A percentile compares a stretch with the other conserved stretches of the same genome.
phyloP scores from a whole-genome alignment of 176 grass and related monocot species.

The Oropetium thomaeum region DNA sequence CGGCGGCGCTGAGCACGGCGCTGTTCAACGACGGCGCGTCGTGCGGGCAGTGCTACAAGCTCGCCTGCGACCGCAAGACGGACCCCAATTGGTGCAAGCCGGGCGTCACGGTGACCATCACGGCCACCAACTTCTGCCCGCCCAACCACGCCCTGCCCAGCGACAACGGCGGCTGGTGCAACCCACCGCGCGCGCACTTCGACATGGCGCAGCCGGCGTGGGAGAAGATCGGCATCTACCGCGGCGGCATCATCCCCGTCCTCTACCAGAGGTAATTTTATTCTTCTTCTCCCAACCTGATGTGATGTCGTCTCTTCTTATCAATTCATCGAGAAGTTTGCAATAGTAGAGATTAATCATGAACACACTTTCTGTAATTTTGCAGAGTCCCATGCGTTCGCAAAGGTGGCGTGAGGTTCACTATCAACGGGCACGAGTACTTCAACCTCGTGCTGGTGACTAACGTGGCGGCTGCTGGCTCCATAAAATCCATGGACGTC shows the following conservation, averaged over 20 bases:
- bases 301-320: too few species aligned
- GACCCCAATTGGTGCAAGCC: conserved; percentile 27
- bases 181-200: conserved; percentile 53
- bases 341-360: not conserved
- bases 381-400: conserved; percentile 38
- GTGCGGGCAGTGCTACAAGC: conserved; percentile 53
- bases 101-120: conserved; percentile 43
- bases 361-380: not conserved
- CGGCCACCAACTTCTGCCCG: conserved; percentile 69
- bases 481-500: conserved; percentile 38
- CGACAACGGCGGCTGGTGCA: conserved; percentile 71
- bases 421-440: conserved; percentile 35
- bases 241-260: conserved; percentile 53
- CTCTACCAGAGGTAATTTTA: conserved; percentile 43
- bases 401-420: conserved; percentile 39
- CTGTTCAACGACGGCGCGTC: conserved; percentile 70
- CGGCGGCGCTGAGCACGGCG: conserved; percentile 87
- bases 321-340: not conserved
- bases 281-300: too few species aligned
- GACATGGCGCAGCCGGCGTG: conserved; percentile 77
- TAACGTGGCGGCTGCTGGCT: conserved; percentile 35
- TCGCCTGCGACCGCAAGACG: conserved; percentile 33
- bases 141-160: conserved; percentile 47
- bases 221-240: conserved; percentile 58
- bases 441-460: conserved; percentile 40